These are phyloP conservation scores for Coemansia pectinata DNA, from an alignment of 192 early-diverging fungal species.

Conservation along the genomic window DNA sequence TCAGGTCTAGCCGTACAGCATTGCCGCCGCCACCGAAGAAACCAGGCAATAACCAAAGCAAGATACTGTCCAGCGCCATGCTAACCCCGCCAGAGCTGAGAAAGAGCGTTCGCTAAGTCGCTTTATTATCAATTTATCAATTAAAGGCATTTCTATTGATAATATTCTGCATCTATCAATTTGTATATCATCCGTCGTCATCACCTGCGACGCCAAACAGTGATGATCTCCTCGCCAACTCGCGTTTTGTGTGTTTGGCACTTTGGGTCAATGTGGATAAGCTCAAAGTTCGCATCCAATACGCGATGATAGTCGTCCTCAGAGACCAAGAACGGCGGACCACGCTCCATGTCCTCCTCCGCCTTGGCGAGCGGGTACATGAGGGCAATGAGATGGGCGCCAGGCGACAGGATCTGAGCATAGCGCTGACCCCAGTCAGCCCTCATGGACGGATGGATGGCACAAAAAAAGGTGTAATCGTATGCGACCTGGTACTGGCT, in stretches of 20 bases:
- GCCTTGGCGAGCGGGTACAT: conserved; percentile 71
- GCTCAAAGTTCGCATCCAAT: conserved; percentile 62
- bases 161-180: not conserved
- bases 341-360: conserved; percentile 57
- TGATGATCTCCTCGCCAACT: conserved; percentile 62
- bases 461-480: conserved; percentile 90
- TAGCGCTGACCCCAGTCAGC: conserved; percentile 66
- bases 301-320: conserved; percentile 63
- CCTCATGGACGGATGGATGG: conserved; percentile 65
- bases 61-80: not conserved
- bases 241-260: conserved; percentile 61
- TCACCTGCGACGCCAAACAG: conserved; percentile 61
- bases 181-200: conserved; percentile 38
- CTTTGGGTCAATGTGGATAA: conserved; percentile 59
- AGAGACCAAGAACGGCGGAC: conserved; percentile 74
- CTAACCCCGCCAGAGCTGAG: conserved; percentile 29
- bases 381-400: conserved; percentile 70
- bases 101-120: conserved; percentile 20
- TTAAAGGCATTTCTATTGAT: not conserved
- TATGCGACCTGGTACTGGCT: conserved; percentile 72
- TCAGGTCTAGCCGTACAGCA: not conserved
- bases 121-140: not conserved
- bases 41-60: not conserved
- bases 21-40: not conserved
- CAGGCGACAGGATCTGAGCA: conserved; percentile 63